Percentiles rank a stretch among this genome's conserved stretches.
phyloP scores from a whole-genome alignment of 1,284 basidiomycete species.

The Xerocomus nothofagi region DNA sequence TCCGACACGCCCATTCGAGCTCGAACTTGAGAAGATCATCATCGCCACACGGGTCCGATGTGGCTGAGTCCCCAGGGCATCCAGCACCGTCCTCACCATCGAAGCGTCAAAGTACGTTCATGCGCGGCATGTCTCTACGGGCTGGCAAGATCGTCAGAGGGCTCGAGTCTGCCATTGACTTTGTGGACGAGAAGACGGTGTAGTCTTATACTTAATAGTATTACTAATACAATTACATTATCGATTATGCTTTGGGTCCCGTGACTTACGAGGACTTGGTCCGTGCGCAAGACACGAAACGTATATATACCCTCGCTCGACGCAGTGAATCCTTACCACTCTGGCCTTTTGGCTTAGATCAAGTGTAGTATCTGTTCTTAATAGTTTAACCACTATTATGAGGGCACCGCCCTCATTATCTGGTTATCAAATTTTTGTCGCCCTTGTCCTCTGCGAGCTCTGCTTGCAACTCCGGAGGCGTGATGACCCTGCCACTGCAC shows the following conservation, averaged over 20 bases:
- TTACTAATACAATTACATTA: background rate
- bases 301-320: conserved; percentile 8
- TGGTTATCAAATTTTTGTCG: conserved; percentile 37
- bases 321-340: conserved; percentile 55
- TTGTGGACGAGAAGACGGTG: conserved; percentile 39
- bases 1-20: conserved; percentile 29
- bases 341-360: conserved; percentile 96
- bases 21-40: conserved; percentile 27
- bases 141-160: conserved; percentile 43
- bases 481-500: conserved; percentile 38
- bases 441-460: conserved; percentile 34
- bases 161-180: conserved; percentile 50
- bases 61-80: conserved; percentile 2
- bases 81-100: conserved; percentile 11
- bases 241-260: too few relatives aligned
- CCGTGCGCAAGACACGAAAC: conserved; percentile 4
- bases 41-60: conserved; percentile 17
- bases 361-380: conserved; percentile 78
- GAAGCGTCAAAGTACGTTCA: conserved; percentile 28
- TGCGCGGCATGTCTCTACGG: conserved; percentile 36
- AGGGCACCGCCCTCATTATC: conserved; percentile 33
- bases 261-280: conserved; percentile 9
- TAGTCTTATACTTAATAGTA: background rate
- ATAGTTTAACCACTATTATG: conserved; percentile 38
- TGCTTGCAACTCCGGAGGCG: conserved; percentile 36